These are phyloP conservation scores for Teunomyces pallodes DNA, from an alignment of 805 yeast species.

Conservation along the genomic window DNA sequence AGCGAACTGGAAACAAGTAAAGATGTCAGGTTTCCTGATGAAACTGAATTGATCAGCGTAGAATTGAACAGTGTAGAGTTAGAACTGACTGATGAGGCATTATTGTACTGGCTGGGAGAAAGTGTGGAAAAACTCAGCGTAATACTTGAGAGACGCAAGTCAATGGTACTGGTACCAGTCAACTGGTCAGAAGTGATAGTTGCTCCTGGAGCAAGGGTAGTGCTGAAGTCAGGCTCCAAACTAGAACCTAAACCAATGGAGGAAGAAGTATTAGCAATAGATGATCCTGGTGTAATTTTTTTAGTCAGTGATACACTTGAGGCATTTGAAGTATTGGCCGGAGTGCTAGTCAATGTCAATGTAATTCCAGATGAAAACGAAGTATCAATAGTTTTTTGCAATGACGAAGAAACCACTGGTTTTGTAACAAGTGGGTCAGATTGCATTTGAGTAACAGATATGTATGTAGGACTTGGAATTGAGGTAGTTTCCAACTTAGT, in stretches of 20 bases:
- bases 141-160: constrained; percentile 4
- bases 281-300: neutral
- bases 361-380: constrained; percentile 17
- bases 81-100: neutral
- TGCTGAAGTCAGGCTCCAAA: neutral
- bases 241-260: neutral
- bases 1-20: neutral
- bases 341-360: neutral
- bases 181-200: neutral
- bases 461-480: constrained; percentile 15
- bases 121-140: neutral
- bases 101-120: neutral
- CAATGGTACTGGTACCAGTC: constrained; percentile 3
- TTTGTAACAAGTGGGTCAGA: constrained; percentile 30
- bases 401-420: constrained; percentile 20
- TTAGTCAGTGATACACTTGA: neutral
- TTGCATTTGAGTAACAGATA: constrained; percentile 19
- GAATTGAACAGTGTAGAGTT: neutral
- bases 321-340: neutral
- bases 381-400: constrained; percentile 22
- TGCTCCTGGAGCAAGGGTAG: neutral
- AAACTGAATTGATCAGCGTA: neutral
- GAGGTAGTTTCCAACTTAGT: constrained; percentile 20
- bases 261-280: neutral
- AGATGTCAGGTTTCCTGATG: neutral